phyloP scores from a whole-genome alignment of 306 rosid genomes.

The Gynostemma pentaphyllum region DNA sequence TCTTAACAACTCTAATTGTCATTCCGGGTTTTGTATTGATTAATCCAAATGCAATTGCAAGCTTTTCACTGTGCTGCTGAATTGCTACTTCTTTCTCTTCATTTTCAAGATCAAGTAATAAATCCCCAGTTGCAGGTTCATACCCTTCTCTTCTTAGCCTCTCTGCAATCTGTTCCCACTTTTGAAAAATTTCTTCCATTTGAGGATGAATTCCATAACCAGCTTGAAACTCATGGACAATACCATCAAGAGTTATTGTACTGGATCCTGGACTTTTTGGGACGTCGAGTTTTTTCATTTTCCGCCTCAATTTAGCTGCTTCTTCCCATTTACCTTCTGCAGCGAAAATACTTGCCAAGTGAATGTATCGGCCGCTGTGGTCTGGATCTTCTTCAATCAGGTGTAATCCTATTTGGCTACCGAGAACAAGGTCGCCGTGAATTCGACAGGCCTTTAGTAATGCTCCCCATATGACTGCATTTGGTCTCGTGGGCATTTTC shows the following conservation, averaged over 20 bases:
- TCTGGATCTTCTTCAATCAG: conserved; percentile 37
- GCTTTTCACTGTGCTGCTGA: conserved; percentile 18
- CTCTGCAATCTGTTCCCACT: conserved; percentile 19
- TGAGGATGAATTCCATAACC: conserved; percentile 27
- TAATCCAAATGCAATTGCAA: conserved; percentile 16
- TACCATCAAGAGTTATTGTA: conserved; percentile 35
- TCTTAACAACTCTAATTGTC: conserved; percentile 8
- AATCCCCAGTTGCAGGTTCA: conserved; percentile 2
- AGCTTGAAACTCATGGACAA: conserved; percentile 38
- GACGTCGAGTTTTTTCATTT: conserved; percentile 29
- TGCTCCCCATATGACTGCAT: conserved; percentile 50
- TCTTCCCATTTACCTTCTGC: conserved; percentile 44
- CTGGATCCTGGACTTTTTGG: conserved; percentile 40
- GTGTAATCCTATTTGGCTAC: conserved; percentile 33
- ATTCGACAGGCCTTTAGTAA: conserved; percentile 37
- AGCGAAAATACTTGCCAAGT: conserved; percentile 36
- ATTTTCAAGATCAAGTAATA: conserved; percentile 11
- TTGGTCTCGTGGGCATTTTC: conserved; percentile 43
- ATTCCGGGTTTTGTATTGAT: conserved; percentile 8
- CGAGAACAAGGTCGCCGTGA: conserved; percentile 36
- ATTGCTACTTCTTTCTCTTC: conserved; percentile 16
- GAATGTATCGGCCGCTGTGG: conserved; percentile 39
- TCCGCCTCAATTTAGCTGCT: conserved; percentile 33
- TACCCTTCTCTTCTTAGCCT: conserved; percentile 13
- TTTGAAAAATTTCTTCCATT: conserved; percentile 23